Base-by-base conservation (phyloP, 345 rosid genomes). In the Laguncularia racemosa region DNA sequence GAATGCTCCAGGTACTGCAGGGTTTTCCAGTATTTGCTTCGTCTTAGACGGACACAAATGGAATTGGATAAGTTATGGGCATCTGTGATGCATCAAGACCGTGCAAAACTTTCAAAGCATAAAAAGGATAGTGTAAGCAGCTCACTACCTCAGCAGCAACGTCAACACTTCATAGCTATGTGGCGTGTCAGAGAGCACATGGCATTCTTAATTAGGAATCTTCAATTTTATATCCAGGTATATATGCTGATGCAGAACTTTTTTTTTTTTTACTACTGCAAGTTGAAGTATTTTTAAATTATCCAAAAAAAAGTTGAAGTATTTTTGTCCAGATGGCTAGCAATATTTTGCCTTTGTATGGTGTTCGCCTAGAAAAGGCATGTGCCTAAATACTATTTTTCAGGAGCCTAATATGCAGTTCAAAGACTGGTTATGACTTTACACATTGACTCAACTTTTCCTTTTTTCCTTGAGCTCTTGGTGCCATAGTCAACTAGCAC, bases 11-110 rank as follows among this genome's bases (percentile, higher is more conserved):
- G 98, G 84, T 92, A 89, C 66, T 78, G 77, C 53, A 84, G 67
- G 73, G 81, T 92, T 56, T 92, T 92, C 80, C 97, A 83, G 61
- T 92, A 92, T 72, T 78, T 92, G 74, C 71, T 92, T 71, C 78
- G 89, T 67, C 91, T 92, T 46, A 89, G 89, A 64, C 77, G 96
- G 67, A 85, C 98, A 23, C 98, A 89, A 70, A 83, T 92, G 95
- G 98, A 92, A 70, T 72, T 92, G 80, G 98, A 92, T 73, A 92
- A 92, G 72, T 89, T 95, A 68, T 92, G 98, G 98, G 98, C 96
- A 19, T 83, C 95, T 68, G 96, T 81, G 68, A 92, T 86, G 98
- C 93, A 89, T 70, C 97, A 92, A 75, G 97, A 85, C 70, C 96
- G 85, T 75, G 70, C 78, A 59, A 87, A 86, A 77, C 80, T 84